A percentile compares a stretch with the other conserved stretches of the same genome.
These are phyloP conservation scores for Xerocomellus dryophilus DNA, from an alignment of 768 basidiomycete species.

Conservation along the genomic window DNA sequence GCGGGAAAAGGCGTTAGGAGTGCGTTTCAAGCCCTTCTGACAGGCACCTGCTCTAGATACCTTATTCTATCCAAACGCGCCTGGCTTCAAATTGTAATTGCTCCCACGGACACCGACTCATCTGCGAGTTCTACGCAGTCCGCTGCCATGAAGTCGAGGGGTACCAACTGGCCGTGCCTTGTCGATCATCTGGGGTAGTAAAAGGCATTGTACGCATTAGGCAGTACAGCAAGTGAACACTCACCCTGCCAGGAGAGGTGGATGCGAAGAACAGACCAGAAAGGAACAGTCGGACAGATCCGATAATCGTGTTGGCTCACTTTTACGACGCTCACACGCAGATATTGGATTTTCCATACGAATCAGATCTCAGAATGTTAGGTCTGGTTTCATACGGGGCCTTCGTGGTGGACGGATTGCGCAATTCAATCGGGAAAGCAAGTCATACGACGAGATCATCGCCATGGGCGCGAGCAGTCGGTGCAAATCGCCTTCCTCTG, in stretches of 20 bases:
- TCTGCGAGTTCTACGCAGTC: not conserved
- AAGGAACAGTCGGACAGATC: not conserved
- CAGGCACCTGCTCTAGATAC: not conserved
- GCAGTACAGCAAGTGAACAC: not conserved
- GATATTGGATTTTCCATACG: too few species aligned
- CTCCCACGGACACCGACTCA: not conserved
- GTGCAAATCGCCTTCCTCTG: too few species aligned
- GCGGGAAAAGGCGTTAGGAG: not conserved
- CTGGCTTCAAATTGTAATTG: not conserved
- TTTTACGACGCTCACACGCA: not conserved
- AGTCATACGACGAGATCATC: too few species aligned
- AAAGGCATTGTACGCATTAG: not conserved
- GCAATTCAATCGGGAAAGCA: too few species aligned
- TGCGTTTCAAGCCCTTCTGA: conserved; percentile 6
- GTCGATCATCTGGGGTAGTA: not conserved
- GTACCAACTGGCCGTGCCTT: too few species aligned
- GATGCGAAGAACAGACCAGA: not conserved
- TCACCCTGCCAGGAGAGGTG: not conserved
- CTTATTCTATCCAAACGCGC: too few species aligned
- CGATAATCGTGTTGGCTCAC: not conserved
- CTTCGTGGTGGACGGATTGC: too few species aligned
- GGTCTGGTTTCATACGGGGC: too few species aligned
- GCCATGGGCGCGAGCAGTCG: too few species aligned
- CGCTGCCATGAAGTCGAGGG: not conserved
- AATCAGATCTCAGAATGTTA: too few species aligned